These are phyloP conservation scores for Heliamphora pulchella DNA, from an alignment of 179 eudicot species.

Conservation along the genomic window DNA sequence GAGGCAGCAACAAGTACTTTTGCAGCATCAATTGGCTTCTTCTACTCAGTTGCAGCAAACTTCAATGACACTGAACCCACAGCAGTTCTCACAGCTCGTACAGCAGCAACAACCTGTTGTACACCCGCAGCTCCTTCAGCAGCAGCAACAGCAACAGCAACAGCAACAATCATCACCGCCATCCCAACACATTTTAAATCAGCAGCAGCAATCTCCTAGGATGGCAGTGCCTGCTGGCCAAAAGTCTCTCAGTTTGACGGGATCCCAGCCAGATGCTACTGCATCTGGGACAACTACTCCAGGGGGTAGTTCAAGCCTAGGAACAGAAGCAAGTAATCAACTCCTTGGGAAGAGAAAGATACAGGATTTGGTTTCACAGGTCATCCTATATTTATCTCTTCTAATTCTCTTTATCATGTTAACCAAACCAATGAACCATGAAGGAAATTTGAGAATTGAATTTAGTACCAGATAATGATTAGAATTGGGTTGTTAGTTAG, in stretches of 20 bases:
- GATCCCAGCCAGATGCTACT: constrained; percentile 93
- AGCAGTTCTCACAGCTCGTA: constrained; percentile 64
- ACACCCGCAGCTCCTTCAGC: constrained; percentile 39
- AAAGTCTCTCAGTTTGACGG: constrained; percentile 76
- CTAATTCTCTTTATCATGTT: neutral
- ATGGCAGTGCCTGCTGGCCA: constrained; percentile 60
- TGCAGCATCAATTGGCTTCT: constrained; percentile 58
- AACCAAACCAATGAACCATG: neutral
- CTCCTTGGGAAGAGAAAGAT: constrained; percentile 84
- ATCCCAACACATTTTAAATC: constrained; percentile 38
- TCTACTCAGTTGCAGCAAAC: constrained; percentile 64
- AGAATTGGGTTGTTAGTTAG: neutral
- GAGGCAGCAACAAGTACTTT: constrained; percentile 38
- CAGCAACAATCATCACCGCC: constrained; percentile 16
- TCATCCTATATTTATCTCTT: constrained; percentile 13
- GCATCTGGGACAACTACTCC: constrained; percentile 76
- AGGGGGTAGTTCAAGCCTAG: constrained; percentile 91
- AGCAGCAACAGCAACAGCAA: constrained; percentile 21
- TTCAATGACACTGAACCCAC: constrained; percentile 51
- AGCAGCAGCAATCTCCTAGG: constrained; percentile 61
- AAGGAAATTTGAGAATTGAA: neutral
- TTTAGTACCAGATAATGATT: neutral
- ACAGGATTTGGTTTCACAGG: constrained; percentile 94
- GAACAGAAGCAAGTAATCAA: constrained; percentile 89
- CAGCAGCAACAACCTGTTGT: constrained; percentile 53